Evolutionary conservation across 768 basidiomycete species (phyloP), one percentile per base, ranked within the genome.

Genomic region (Lanmaoa rubissima): DNA sequence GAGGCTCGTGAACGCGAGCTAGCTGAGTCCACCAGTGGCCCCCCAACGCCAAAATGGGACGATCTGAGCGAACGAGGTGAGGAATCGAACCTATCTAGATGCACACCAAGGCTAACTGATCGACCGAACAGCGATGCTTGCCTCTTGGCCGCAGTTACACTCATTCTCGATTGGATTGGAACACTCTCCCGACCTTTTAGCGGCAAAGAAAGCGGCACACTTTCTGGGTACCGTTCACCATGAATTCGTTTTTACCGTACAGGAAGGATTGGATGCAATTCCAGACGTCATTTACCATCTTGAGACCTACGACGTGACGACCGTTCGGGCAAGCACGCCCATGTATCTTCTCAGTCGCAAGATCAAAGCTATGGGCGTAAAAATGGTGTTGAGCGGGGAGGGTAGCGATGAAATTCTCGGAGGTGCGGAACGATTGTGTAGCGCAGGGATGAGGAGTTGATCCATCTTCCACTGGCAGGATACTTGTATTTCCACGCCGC

Each of bases 401-500:
- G 97, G 97, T 39, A 93, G 91, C 60, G 97, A 99, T 65, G 97
- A 99, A 74, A 94, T 98, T 59, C 84, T 98, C 38, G 96, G 96
- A 77, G 95, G 94, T 91, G 69, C 62, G 66, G 38, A 31, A 64
- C 66, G 4, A 34, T 45, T 16, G 35, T 51, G n/a, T 54, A 26
- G 34, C 47, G 12, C 0, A 55, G 38, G 43, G 35, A 46, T 34
- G 39, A 35, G 47, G 19, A 44, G 12, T 54, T 61, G 54, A 64
- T 60, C 34, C 46, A 13, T 42, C n/a, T 34, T 36, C 14, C 21
- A 24, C 43, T 31, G 32, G 8, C 66, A 92, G 95, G 96, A 3
- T 99, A 99, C 76, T 84, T 99, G 45, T 99, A 99, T 78, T 99
- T 99, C 87, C 96, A 99, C 72, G 95, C 95, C 38, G 97, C 97